Conservation (phyloP, 1,139 yeast species). For the Wickerhamomyces sp. region DNA sequence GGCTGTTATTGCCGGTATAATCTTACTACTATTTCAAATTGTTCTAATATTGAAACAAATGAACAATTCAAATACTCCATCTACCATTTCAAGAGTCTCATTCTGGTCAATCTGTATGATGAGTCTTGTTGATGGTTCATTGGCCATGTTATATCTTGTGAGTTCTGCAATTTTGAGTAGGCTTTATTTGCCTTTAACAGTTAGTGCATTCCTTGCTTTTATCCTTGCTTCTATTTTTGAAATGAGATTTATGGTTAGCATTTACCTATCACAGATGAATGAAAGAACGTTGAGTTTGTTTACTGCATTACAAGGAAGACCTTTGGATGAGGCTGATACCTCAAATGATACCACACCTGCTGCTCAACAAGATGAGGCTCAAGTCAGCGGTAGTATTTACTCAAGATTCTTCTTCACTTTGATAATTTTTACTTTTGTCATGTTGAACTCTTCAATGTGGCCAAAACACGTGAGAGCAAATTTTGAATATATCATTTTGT, state of each 20-base stretch:
- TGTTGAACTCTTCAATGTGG: conserved; percentile 61
- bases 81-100: conserved; percentile 66
- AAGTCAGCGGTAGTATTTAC: conserved; percentile 55
- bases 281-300: conserved; percentile 65
- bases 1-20: conserved; percentile 43
- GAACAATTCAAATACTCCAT: conserved; percentile 70
- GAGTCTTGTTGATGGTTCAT: conserved; percentile 61
- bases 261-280: conserved; percentile 67
- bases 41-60: conserved; percentile 57
- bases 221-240: conserved; percentile 74
- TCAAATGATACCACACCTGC: conserved; percentile 16
- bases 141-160: conserved; percentile 57
- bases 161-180: conserved; percentile 51
- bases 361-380: conserved; percentile 44
- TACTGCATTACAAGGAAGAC: conserved; percentile 54
- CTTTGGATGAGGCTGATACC: conserved; percentile 28
- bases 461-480: conserved; percentile 47
- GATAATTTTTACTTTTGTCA: conserved; percentile 52
- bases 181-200: conserved; percentile 60
- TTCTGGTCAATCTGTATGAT: conserved; percentile 54
- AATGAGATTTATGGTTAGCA: conserved; percentile 65
- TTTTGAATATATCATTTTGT: conserved; percentile 52
- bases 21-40: conserved; percentile 44
- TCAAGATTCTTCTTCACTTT: conserved; percentile 57
- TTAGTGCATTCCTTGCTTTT: conserved; percentile 66